A percentile compares a stretch with the other conserved stretches of the same genome.
These are phyloP conservation scores for Phytophthora palmivora DNA, from an alignment of 352 stramenopile genomes.

Conservation along the genomic window DNA sequence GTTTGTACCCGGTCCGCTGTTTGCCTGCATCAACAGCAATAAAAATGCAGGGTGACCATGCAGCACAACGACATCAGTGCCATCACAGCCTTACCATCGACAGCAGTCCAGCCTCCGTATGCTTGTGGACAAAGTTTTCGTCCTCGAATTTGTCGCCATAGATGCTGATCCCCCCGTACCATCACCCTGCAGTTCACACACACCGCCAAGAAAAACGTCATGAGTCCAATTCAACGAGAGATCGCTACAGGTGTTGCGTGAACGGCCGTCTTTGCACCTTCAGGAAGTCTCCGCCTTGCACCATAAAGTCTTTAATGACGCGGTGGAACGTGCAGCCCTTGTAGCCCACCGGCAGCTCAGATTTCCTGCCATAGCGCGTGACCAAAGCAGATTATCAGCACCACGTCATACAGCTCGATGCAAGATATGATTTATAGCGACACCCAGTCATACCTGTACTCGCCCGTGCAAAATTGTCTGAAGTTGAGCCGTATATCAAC, in stretches of 20 bases:
- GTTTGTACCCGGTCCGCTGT: constrained; percentile 95
- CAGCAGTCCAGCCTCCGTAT: constrained; percentile 78
- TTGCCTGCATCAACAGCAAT: constrained; percentile 65
- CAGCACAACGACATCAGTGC: background rate
- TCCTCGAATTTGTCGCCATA: constrained; percentile 90
- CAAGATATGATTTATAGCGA: too few species aligned
- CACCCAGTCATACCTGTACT: constrained; percentile 88
- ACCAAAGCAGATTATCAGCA: constrained; percentile 38
- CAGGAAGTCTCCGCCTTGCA: constrained; percentile 88
- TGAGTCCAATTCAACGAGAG: background rate
- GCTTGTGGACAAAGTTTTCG: constrained; percentile 86
- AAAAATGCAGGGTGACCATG: constrained; percentile 6
- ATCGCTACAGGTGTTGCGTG: background rate
- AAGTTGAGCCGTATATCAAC: constrained; percentile 2
- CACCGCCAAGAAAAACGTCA: constrained; percentile 17
- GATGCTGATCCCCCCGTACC: constrained; percentile 86
- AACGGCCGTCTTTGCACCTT: constrained; percentile 49
- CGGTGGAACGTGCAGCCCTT: constrained; percentile 90
- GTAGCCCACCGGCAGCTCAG: constrained; percentile 88
- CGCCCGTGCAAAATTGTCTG: constrained; percentile 97
- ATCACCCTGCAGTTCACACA: constrained; percentile 62
- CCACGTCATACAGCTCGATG: background rate
- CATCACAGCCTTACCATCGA: constrained; percentile 68
- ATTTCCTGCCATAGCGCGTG: constrained; percentile 54
- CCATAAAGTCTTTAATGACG: constrained; percentile 94